phyloP scores from a whole-genome alignment of 2,329 filamentous ascomycete species.

The Akanthomyces dipterigenus region DNA sequence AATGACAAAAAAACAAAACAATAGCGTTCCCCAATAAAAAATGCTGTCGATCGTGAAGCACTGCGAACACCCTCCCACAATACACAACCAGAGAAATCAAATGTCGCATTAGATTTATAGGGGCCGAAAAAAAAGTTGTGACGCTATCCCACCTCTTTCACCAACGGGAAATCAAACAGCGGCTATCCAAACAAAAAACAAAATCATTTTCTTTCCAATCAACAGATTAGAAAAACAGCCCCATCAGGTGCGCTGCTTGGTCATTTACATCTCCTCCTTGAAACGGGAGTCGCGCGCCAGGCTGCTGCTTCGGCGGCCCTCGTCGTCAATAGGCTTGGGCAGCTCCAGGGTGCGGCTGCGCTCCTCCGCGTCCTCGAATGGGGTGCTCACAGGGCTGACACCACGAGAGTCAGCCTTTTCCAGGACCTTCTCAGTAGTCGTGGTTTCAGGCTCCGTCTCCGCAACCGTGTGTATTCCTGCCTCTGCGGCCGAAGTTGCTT shows the following conservation, averaged over 20 bases:
- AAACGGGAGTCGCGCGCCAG: conserved; percentile 53
- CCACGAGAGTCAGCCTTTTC: conserved; percentile 25
- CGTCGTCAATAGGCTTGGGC: conserved; percentile 31
- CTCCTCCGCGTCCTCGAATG: conserved; percentile 37
- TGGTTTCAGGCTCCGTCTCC: too few relatives aligned
- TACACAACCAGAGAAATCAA: not conserved
- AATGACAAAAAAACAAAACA: not conserved
- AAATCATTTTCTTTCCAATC: not conserved
- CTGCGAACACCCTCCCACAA: not conserved
- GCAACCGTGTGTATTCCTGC: too few relatives aligned
- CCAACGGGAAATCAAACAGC: not conserved
- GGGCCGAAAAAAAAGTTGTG: not conserved
- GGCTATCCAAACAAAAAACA: too few relatives aligned
- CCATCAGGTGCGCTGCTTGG: not conserved
- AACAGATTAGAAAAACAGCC: not conserved
- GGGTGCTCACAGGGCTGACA: conserved; percentile 34
- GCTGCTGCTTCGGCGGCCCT: conserved; percentile 38
- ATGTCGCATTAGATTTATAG: not conserved
- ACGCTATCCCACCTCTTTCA: conserved; percentile 4
- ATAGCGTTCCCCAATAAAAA: not conserved
- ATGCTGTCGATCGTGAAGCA: not conserved
- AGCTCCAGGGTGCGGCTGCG: conserved; percentile 12
- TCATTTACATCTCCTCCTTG: conserved; percentile 43
- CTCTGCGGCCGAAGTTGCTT: not conserved
- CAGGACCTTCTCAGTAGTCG: not conserved